Evolutionary conservation across 2,329 filamentous ascomycete genomes (phyloP).

Genomic region (Paraphoma chrysanthemicola): DNA sequence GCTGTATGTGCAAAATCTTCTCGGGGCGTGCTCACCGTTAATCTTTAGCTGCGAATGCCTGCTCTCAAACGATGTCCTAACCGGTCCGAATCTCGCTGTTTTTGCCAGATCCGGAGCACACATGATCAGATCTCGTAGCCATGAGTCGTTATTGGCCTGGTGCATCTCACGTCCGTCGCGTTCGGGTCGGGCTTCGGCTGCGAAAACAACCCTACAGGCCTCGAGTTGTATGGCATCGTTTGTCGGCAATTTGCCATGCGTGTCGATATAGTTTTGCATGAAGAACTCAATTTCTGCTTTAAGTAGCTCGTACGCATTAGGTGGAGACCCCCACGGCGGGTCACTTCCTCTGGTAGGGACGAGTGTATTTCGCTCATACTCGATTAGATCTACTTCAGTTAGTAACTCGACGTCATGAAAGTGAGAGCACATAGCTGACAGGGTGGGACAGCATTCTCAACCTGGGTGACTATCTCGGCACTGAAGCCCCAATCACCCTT

Average conservation of each 20-base stretch:
- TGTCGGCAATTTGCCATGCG: constrained; percentile 21
- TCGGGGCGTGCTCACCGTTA: constrained; percentile 3
- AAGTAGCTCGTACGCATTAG: constrained; percentile 33
- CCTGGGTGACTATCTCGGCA: constrained; percentile 11
- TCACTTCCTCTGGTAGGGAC: constrained; percentile 30
- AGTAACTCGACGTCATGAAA: neutral
- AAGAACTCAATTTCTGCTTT: constrained; percentile 32
- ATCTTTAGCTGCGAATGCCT: constrained; percentile 18
- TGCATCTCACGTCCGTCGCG: neutral
- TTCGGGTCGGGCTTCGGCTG: constrained; percentile 19
- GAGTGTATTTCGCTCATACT: constrained; percentile 26
- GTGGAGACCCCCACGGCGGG: constrained; percentile 26
- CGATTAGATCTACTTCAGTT: constrained; percentile 20
- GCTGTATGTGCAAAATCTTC: neutral
- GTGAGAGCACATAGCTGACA: constrained; percentile 11
- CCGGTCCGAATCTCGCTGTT: constrained; percentile 27
- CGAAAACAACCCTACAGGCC: constrained; percentile 37
- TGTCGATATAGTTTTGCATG: constrained; percentile 31
- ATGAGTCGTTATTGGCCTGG: constrained; percentile 17
- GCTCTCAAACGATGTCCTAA: constrained; percentile 24
- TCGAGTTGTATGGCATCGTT: constrained; percentile 33
- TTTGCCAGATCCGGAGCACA: constrained; percentile 22
- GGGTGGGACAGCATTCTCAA: constrained; percentile 29
- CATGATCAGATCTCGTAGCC: constrained; percentile 35
- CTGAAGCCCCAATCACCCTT: constrained; percentile 36